Conservation (phyloP, 192 early-diverging fungal species). For the Umbelopsis isabellina region DNA sequence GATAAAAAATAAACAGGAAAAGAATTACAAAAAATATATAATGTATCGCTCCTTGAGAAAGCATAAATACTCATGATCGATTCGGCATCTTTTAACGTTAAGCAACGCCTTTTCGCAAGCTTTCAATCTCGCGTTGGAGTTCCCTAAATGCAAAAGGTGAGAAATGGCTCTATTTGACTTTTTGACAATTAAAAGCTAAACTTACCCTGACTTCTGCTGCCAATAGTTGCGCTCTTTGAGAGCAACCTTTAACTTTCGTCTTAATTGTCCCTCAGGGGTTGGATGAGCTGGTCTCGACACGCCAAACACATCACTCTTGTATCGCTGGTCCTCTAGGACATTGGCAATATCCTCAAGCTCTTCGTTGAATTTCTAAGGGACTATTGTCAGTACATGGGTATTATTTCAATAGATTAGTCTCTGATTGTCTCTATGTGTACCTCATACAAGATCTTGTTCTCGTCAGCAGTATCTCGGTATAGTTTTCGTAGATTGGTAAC, state of each 20-base stretch:
- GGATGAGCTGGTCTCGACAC: neutral
- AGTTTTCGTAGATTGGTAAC: conserved; percentile 4
- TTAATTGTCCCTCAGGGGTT: conserved; percentile 18
- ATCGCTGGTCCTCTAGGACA: neutral
- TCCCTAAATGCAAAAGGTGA: neutral
- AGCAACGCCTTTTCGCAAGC: neutral
- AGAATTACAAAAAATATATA: neutral
- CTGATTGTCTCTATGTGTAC: neutral
- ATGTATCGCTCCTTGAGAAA: too few species aligned
- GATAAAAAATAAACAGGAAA: neutral
- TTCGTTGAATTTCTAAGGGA: conserved; percentile 24
- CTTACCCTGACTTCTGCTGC: conserved; percentile 29
- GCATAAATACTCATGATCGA: neutral
- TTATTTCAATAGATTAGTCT: neutral
- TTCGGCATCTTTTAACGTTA: neutral
- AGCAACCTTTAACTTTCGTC: conserved; percentile 20
- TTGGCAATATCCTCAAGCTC: conserved; percentile 25
- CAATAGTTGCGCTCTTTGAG: conserved; percentile 27
- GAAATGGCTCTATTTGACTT: too few species aligned
- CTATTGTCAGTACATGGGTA: neutral
- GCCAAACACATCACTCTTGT: conserved; percentile 14
- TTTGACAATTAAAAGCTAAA: too few species aligned
- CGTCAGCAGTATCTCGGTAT: conserved; percentile 22
- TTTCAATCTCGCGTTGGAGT: conserved; percentile 9
- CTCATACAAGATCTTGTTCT: conserved; percentile 27